Evolutionary conservation across 108 stramenopile species (phyloP).

Genomic region (Stephanodiscus minutulus): DNA sequence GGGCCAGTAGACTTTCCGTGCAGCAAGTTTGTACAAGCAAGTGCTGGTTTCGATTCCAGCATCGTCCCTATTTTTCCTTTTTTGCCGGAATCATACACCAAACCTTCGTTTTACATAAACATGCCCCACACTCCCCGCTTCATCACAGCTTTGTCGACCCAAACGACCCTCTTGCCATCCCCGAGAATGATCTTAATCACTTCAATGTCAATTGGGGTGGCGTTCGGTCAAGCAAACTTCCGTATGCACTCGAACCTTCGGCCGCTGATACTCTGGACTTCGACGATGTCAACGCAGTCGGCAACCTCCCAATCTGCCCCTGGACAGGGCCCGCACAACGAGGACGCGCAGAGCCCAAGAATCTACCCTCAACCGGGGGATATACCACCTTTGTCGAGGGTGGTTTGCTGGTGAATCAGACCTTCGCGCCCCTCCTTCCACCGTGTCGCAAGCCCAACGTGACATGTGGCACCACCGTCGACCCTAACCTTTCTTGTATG

Average conservation of each 20-base stretch:
- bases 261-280: conserved; percentile 1
- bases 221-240: conserved; percentile 21
- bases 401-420: conserved; percentile 18
- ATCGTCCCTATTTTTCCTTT: no score
- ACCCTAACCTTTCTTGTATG: no score
- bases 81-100: no score
- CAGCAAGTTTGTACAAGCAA: no score
- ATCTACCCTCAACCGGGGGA: conserved; percentile 5
- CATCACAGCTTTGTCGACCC: conserved; percentile 14
- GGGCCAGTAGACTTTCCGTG: no score
- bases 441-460: conserved; percentile 5
- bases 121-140: no score
- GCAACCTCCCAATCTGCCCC: conserved; percentile 8
- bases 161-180: background rate
- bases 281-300: conserved; percentile 2
- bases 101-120: no score
- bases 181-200: conserved; percentile 8
- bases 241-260: conserved; percentile 15
- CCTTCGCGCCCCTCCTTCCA: background rate
- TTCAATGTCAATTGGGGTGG: conserved; percentile 28
- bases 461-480: background rate
- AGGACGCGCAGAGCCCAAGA: background rate
- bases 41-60: no score
- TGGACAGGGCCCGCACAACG: no score
- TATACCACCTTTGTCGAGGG: conserved; percentile 25